Percentiles rank a stretch among this genome's conserved stretches.
Conservation (phyloP, 495 filamentous ascomycete genomes). For the Acidomyces sp. region DNA sequence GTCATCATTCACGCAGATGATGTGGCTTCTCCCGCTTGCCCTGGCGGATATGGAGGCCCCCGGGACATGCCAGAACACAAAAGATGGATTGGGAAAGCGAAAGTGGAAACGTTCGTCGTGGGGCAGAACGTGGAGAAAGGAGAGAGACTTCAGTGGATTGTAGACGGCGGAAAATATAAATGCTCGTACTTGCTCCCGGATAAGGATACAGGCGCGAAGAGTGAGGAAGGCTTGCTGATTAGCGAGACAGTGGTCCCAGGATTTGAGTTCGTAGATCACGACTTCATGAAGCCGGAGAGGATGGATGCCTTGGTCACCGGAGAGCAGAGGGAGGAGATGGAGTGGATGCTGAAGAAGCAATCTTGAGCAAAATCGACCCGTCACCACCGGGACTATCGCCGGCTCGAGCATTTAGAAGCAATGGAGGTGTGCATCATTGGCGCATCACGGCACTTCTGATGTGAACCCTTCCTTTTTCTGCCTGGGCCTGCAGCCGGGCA, state of each 20-base stretch:
- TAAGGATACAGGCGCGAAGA: slow-evolving; percentile 25
- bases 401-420: too few species aligned
- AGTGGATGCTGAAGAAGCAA: slow-evolving; percentile 36
- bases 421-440: too few species aligned
- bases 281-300: slow-evolving; percentile 38
- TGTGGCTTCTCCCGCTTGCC: slow-evolving; percentile 12
- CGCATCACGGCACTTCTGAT: too few species aligned
- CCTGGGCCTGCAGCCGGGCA: too few species aligned
- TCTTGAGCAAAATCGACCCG: too few species aligned
- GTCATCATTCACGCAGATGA: slow-evolving; percentile 45
- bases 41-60: slow-evolving; percentile 5
- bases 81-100: slow-evolving; percentile 23
- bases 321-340: slow-evolving; percentile 36
- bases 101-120: slow-evolving; percentile 50
- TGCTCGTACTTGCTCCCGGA: slow-evolving; percentile 44
- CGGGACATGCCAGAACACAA: slow-evolving; percentile 11
- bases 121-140: slow-evolving; percentile 42
- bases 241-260: slow-evolving; percentile 55
- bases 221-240: slow-evolving; percentile 42
- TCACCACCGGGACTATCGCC: too few species aligned
- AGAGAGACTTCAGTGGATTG: slow-evolving; percentile 54
- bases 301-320: slow-evolving; percentile 37
- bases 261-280: slow-evolving; percentile 52
- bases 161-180: slow-evolving; percentile 54
- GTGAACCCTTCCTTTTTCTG: too few species aligned